Evolutionary conservation across 192 early-diverging fungal species (phyloP).

Genomic region (Coemansia sp.): DNA sequence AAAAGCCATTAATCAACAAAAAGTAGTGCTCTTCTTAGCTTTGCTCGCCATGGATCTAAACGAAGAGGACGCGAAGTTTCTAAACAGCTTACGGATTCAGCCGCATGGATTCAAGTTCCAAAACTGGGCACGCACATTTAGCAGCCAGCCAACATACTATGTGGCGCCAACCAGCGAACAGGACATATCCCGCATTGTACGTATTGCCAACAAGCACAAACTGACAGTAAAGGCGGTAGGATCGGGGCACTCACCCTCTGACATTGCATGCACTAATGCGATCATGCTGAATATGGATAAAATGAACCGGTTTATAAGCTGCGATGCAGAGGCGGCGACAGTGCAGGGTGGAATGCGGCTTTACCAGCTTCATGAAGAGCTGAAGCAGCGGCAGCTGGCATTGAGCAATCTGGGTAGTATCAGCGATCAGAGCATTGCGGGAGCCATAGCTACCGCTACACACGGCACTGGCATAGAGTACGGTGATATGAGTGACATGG

Average conservation of each 20-base stretch:
- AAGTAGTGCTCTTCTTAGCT: background rate
- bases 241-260: slow-evolving; percentile 73
- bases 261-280: slow-evolving; percentile 63
- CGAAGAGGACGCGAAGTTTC: slow-evolving; percentile 12
- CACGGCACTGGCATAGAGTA: slow-evolving; percentile 70
- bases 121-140: slow-evolving; percentile 72
- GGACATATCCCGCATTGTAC: slow-evolving; percentile 60
- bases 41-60: slow-evolving; percentile 1
- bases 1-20: too few relatives aligned
- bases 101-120: slow-evolving; percentile 34
- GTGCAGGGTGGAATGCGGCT: slow-evolving; percentile 68
- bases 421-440: slow-evolving; percentile 72
- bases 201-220: slow-evolving; percentile 25
- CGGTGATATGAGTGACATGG: slow-evolving; percentile 58
- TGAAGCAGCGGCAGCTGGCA: slow-evolving; percentile 59
- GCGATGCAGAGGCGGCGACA: slow-evolving; percentile 53
- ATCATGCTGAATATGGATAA: slow-evolving; percentile 71
- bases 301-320: slow-evolving; percentile 55
- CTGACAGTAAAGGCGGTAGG: slow-evolving; percentile 65
- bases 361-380: slow-evolving; percentile 57
- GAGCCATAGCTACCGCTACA: slow-evolving; percentile 69
- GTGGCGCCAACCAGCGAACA: slow-evolving; percentile 60
- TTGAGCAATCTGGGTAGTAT: slow-evolving; percentile 70
- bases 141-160: slow-evolving; percentile 57
- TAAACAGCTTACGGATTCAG: slow-evolving; percentile 20